Conservation (phyloP, 805 yeast species). For the Lipomyces oligophaga region DNA sequence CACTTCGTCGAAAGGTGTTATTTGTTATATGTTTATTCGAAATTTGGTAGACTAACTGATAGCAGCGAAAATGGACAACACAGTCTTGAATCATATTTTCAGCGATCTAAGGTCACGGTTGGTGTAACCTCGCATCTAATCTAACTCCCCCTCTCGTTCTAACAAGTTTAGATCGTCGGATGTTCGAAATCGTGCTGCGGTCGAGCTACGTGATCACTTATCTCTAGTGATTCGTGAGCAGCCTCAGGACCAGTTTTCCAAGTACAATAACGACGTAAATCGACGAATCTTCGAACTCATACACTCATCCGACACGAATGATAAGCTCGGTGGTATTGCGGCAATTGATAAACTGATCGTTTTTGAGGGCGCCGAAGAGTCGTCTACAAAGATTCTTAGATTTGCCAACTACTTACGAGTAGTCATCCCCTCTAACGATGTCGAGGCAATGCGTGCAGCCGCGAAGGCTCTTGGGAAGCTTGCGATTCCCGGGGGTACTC, state of each 20-base stretch:
- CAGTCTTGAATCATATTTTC: constrained; percentile 52
- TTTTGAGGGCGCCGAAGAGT: constrained; percentile 75
- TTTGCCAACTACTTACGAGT: constrained; percentile 84
- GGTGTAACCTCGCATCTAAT: background rate
- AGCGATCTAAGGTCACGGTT: constrained; percentile 44
- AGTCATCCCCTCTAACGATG: constrained; percentile 75
- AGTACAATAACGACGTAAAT: constrained; percentile 81
- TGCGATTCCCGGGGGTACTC: constrained; percentile 83
- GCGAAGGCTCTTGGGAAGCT: constrained; percentile 82
- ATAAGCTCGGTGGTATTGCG: constrained; percentile 82
- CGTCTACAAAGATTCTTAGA: constrained; percentile 82
- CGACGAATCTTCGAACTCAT: constrained; percentile 81
- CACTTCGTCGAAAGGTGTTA: too few relatives aligned
- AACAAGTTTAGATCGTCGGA: constrained; percentile 15
- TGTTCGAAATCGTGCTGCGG: constrained; percentile 50
- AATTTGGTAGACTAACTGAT: too few relatives aligned
- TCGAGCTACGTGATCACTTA: constrained; percentile 65
- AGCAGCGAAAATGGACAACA: too few relatives aligned
- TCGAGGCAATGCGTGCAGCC: constrained; percentile 80
- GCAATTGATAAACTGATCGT: constrained; percentile 87
- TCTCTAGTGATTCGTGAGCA: constrained; percentile 73
- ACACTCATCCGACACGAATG: constrained; percentile 65
- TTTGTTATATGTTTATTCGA: too few relatives aligned
- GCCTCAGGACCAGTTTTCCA: constrained; percentile 72
- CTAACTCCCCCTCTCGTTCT: background rate